These are phyloP conservation scores for Ilex asprella DNA, from an alignment of 257 asterid species.

Conservation along the genomic window DNA sequence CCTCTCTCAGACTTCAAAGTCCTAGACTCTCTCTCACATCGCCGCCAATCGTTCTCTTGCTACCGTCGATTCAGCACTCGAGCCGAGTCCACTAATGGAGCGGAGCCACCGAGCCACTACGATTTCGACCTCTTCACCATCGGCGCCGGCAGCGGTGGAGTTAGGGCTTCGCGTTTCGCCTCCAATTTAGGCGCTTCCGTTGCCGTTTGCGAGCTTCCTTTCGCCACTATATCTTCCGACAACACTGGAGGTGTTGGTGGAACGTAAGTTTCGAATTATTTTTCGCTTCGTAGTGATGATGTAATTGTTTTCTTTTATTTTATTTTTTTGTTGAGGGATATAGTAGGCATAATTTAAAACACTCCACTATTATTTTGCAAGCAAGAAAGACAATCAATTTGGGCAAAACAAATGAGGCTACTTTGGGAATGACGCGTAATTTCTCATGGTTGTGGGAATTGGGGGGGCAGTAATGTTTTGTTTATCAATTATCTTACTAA, in stretches of 20 bases:
- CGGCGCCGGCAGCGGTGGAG: slow-evolving; percentile 99
- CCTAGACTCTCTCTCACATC: slow-evolving; percentile 11
- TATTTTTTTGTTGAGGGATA: no score
- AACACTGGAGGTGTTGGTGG: slow-evolving; percentile 91
- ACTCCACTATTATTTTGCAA: no score
- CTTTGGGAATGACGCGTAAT: no score
- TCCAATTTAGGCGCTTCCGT: slow-evolving; percentile 82
- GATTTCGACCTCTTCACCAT: slow-evolving; percentile 91
- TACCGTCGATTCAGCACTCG: slow-evolving; percentile 35
- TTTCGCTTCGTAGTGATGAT: no score
- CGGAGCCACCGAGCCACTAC: slow-evolving; percentile 40
- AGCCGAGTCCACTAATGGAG: slow-evolving; percentile 53
- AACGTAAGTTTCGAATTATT: slow-evolving; percentile 48
- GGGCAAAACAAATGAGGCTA: no score
- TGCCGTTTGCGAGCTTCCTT: slow-evolving; percentile 95
- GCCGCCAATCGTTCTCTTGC: slow-evolving; percentile 14
- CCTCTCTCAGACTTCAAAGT: slow-evolving; percentile 6
- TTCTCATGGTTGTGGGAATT: no score
- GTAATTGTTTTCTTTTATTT: no score
- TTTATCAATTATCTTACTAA: no score
- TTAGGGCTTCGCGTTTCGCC: slow-evolving; percentile 91
- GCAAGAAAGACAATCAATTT: no score
- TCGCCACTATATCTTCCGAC: slow-evolving; percentile 82
- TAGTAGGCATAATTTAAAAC: no score
- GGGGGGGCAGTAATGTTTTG: no score